These are phyloP conservation scores for Rubia occidens DNA, from an alignment of 305 asterid species.

Conservation along the genomic window DNA sequence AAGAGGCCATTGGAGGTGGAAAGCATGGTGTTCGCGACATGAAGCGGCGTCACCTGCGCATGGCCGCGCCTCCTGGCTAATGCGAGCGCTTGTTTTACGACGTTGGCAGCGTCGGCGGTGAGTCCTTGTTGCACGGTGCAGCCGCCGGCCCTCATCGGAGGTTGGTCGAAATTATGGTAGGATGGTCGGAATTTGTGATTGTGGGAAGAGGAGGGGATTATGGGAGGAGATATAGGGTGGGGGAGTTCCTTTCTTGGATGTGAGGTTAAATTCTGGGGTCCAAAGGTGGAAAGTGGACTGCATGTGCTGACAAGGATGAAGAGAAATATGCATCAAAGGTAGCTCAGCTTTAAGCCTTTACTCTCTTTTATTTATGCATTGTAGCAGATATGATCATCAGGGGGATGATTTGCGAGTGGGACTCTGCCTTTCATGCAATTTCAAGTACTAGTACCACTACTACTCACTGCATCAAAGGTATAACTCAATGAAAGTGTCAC, in stretches of 20 bases:
- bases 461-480: too few species aligned
- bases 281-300: slow-evolving; percentile 70
- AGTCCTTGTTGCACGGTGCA: slow-evolving; percentile 58
- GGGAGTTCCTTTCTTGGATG: slow-evolving; percentile 60
- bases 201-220: slow-evolving; percentile 2
- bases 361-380: slow-evolving; percentile 13
- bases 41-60: slow-evolving; percentile 87
- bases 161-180: not conserved
- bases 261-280: slow-evolving; percentile 49
- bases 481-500: too few species aligned
- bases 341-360: slow-evolving; percentile 47
- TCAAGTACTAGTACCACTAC: not conserved
- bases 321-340: slow-evolving; percentile 51
- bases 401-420: slow-evolving; percentile 28
- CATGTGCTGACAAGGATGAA: slow-evolving; percentile 71
- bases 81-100: slow-evolving; percentile 61
- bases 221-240: slow-evolving; percentile 16
- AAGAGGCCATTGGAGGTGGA: slow-evolving; percentile 41
- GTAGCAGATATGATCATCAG: not conserved
- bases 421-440: slow-evolving; percentile 40
- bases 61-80: slow-evolving; percentile 84
- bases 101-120: slow-evolving; percentile 46
- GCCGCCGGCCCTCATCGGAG: slow-evolving; percentile 60
- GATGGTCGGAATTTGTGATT: not conserved
- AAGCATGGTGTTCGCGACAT: slow-evolving; percentile 78